Percentiles rank a stretch among this genome's conserved stretches.
Evolutionary conservation across 306 rosid genomes (phyloP).

Genomic region (Sicyos edulis): DNA sequence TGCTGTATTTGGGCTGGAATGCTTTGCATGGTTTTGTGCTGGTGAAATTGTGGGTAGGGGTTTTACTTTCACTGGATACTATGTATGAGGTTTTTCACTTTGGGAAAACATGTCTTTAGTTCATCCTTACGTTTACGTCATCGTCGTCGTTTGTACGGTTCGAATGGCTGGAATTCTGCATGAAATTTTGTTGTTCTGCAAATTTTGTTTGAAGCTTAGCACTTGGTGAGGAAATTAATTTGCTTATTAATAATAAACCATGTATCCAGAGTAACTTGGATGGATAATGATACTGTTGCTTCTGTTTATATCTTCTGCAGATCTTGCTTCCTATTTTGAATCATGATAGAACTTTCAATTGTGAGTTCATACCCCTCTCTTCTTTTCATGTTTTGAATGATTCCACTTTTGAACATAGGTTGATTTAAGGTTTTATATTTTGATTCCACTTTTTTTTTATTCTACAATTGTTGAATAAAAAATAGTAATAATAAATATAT

Average conservation of each 20-base stretch:
- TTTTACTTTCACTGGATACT: constrained; percentile 47
- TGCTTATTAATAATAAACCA: constrained; percentile 57
- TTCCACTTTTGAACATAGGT: not conserved
- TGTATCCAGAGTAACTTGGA: constrained; percentile 43
- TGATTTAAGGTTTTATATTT: not conserved
- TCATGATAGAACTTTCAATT: constrained; percentile 7
- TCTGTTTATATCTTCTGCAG: constrained; percentile 14
- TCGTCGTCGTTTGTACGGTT: too few species aligned
- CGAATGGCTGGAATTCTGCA: too few species aligned
- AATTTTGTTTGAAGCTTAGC: constrained; percentile 36
- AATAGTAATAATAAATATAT: too few species aligned
- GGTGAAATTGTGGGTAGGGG: too few species aligned
- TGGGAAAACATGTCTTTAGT: constrained; percentile 16
- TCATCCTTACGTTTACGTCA: constrained; percentile 15
- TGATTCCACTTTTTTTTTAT: too few species aligned
- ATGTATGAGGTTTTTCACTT: constrained; percentile 40
- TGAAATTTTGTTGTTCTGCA: too few species aligned
- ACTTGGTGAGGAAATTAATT: constrained; percentile 38
- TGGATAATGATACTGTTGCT: constrained; percentile 32
- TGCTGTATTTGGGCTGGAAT: constrained; percentile 85
- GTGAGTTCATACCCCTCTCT: not conserved
- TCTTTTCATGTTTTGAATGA: not conserved
- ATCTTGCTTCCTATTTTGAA: not conserved
- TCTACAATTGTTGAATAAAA: not conserved
- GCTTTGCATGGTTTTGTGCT: constrained; percentile 22